These are phyloP conservation scores for Mucor indicus DNA, from an alignment of 371 early-diverging fungal species.

Conservation along the genomic window DNA sequence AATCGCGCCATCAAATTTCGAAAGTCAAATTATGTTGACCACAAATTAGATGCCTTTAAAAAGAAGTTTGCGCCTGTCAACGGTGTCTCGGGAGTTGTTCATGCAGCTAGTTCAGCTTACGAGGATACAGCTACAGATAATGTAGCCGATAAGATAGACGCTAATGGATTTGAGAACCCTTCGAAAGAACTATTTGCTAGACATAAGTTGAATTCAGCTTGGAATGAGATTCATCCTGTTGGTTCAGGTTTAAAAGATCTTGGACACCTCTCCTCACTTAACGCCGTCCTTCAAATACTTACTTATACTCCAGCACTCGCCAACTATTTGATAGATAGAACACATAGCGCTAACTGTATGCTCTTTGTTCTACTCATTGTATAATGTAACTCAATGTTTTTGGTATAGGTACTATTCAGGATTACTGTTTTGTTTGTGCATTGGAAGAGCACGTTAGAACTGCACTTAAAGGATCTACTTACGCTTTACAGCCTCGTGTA, in stretches of 20 bases:
- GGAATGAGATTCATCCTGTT: conserved; percentile 63
- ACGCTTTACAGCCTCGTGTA: conserved; percentile 55
- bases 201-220: conserved; percentile 52
- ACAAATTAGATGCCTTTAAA: conserved; percentile 42
- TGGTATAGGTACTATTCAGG: conserved; percentile 54
- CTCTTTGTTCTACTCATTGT: not conserved
- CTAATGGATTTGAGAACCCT: conserved; percentile 64
- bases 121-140: not conserved
- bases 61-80: conserved; percentile 44
- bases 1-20: conserved; percentile 44
- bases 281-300: conserved; percentile 87
- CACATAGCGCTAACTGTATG: conserved; percentile 63
- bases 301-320: conserved; percentile 83
- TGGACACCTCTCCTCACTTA: conserved; percentile 96
- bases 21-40: conserved; percentile 47
- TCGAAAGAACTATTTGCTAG: conserved; percentile 58
- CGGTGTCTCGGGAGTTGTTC: conserved; percentile 18
- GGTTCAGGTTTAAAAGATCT: conserved; percentile 84
- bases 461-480: conserved; percentile 24
- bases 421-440: conserved; percentile 67
- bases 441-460: conserved; percentile 58
- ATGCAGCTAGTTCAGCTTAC: conserved; percentile 10
- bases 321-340: conserved; percentile 64
- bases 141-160: conserved; percentile 32
- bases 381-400: not conserved